Conservation (phyloP, 192 early-diverging fungal species). For the Coemansia sp. region DNA sequence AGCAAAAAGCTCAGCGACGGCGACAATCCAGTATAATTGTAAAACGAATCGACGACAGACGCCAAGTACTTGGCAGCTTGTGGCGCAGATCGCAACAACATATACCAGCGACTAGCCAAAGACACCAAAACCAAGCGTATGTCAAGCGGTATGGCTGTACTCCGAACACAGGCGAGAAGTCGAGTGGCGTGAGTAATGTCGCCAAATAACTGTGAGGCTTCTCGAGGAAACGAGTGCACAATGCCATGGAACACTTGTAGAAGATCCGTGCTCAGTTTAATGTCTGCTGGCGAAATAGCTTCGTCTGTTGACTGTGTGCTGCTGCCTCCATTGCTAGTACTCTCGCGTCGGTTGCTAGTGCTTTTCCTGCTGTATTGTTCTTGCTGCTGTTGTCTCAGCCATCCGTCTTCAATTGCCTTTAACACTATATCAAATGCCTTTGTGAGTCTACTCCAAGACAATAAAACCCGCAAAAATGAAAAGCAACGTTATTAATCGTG, state of each 20-base stretch:
- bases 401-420: constrained; percentile 22
- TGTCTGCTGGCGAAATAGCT: not conserved
- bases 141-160: constrained; percentile 14
- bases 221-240: constrained; percentile 28
- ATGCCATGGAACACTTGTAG: constrained; percentile 28
- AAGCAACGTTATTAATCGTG: not conserved
- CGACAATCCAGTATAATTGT: constrained; percentile 2
- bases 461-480: not conserved
- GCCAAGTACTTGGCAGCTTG: constrained; percentile 12
- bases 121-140: constrained; percentile 27
- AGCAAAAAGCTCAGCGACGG: constrained; percentile 21
- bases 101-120: constrained; percentile 31
- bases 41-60: constrained; percentile 30
- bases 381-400: constrained; percentile 8
- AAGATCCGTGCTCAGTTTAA: constrained; percentile 15
- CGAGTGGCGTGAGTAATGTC: constrained; percentile 9
- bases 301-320: not conserved
- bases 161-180: constrained; percentile 12
- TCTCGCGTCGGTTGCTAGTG: not conserved
- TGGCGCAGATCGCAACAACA: not conserved
- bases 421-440: constrained; percentile 15
- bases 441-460: constrained; percentile 8
- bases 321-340: not conserved
- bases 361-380: not conserved
- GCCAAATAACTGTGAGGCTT: constrained; percentile 12